phyloP scores from a whole-genome alignment of 2,329 filamentous ascomycete genomes.

The Epichloe scottii region DNA sequence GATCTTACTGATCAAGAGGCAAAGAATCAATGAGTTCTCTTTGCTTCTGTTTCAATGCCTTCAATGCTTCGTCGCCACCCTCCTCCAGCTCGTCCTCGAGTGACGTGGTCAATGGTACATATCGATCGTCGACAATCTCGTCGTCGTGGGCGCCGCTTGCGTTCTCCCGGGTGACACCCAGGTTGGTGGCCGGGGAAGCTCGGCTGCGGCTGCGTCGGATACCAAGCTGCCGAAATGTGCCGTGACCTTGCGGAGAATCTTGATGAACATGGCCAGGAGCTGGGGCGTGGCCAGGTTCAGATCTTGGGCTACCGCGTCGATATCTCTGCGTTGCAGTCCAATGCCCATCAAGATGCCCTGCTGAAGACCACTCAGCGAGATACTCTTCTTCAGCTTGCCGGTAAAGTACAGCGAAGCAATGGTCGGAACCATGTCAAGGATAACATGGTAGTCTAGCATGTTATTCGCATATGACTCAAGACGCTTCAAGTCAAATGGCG shows the following conservation, averaged over 20 bases:
- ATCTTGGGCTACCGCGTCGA: conserved; percentile 71
- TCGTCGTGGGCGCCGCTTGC: conserved; percentile 56
- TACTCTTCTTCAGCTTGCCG: conserved; percentile 51
- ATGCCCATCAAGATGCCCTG: conserved; percentile 79
- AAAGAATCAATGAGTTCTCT: conserved; percentile 81
- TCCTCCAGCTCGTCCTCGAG: conserved; percentile 77
- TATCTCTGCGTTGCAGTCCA: conserved; percentile 78
- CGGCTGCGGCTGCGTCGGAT: conserved; percentile 57
- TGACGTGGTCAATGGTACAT: conserved; percentile 55
- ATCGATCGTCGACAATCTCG: conserved; percentile 52
- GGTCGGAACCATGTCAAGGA: conserved; percentile 78
- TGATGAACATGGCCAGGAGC: conserved; percentile 92
- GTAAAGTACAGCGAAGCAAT: conserved; percentile 79
- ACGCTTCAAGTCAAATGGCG: conserved; percentile 88
- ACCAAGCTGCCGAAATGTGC: conserved; percentile 65
- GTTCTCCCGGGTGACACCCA: conserved; percentile 46
- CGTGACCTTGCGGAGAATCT: conserved; percentile 81
- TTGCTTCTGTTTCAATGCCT: conserved; percentile 64
- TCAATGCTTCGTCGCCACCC: conserved; percentile 64
- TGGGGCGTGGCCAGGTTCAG: conserved; percentile 62
- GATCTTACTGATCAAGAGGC: conserved; percentile 57
- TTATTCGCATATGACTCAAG: conserved; percentile 93
- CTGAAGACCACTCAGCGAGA: conserved; percentile 73
- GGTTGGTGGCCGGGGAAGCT: conserved; percentile 46
- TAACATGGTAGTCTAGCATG: conserved; percentile 95